Conservation (phyloP, 495 filamentous ascomycete species). For the Aspergillus egyptiacus region DNA sequence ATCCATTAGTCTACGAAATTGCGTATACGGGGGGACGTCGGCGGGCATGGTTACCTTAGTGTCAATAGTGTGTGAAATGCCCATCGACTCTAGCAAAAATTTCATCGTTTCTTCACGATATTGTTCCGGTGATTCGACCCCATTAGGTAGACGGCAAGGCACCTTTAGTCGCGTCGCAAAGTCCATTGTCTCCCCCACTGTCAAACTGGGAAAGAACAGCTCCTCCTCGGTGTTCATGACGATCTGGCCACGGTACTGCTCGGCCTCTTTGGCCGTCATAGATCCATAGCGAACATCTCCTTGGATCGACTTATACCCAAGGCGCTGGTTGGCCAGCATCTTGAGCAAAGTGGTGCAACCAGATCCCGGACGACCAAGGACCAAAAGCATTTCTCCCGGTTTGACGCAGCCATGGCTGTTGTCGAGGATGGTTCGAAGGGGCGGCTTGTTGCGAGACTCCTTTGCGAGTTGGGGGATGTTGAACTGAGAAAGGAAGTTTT, state of each 20-base stretch:
- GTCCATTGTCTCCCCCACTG: constrained; percentile 57
- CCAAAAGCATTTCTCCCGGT: constrained; percentile 34
- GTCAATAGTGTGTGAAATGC: constrained; percentile 73
- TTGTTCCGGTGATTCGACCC: constrained; percentile 41
- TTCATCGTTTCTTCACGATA: constrained; percentile 50
- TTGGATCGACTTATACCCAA: constrained; percentile 46
- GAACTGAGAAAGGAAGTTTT: constrained; percentile 20
- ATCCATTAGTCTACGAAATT: neutral
- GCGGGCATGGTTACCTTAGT: constrained; percentile 43
- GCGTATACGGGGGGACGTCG: too few relatives aligned
- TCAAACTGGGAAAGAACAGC: constrained; percentile 56
- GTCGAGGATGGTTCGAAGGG: constrained; percentile 11
- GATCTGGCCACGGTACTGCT: constrained; percentile 57
- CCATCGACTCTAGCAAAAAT: constrained; percentile 62
- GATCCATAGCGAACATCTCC: constrained; percentile 55
- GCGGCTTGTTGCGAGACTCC: constrained; percentile 11
- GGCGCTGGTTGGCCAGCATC: constrained; percentile 52
- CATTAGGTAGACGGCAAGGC: constrained; percentile 28
- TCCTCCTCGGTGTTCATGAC: constrained; percentile 61
- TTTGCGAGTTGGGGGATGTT: constrained; percentile 9
- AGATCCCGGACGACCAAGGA: constrained; percentile 29
- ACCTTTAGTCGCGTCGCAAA: constrained; percentile 52
- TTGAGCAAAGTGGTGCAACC: constrained; percentile 44
- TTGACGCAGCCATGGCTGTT: constrained; percentile 35
- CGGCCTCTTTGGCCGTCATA: constrained; percentile 46